Evolutionary conservation across 495 filamentous ascomycete species (phyloP).

Genomic region (Rostrohypoxylon terebratum): DNA sequence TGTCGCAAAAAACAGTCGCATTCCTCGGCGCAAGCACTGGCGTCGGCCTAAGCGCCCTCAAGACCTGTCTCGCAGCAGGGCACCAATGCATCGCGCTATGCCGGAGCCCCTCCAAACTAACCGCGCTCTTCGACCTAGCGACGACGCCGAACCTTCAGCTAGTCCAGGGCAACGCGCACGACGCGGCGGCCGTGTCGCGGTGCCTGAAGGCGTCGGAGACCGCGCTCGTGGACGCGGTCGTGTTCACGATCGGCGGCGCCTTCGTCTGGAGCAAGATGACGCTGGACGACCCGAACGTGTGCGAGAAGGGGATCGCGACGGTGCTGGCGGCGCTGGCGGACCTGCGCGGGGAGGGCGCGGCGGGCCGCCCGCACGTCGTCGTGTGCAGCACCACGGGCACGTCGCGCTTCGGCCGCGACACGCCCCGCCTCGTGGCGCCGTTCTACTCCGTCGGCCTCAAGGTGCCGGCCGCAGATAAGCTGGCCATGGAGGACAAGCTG

Average conservation of each 20-base stretch:
- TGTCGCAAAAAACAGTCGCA: slow-evolving; percentile 55
- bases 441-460: slow-evolving; percentile 64
- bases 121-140: slow-evolving; percentile 51
- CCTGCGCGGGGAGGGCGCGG: slow-evolving; percentile 32
- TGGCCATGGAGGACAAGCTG: slow-evolving; percentile 65
- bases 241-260: slow-evolving; percentile 62
- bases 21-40: slow-evolving; percentile 71
- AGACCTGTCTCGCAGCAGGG: slow-evolving; percentile 61
- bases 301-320: slow-evolving; percentile 60
- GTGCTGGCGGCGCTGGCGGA: slow-evolving; percentile 59
- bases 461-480: slow-evolving; percentile 69
- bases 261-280: slow-evolving; percentile 45
- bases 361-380: slow-evolving; percentile 58
- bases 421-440: slow-evolving; percentile 62
- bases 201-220: slow-evolving; percentile 47
- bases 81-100: slow-evolving; percentile 66
- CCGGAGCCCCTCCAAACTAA: slow-evolving; percentile 73
- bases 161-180: slow-evolving; percentile 64
- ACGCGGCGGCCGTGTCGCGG: slow-evolving; percentile 55
- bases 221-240: slow-evolving; percentile 54
- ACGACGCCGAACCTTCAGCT: slow-evolving; percentile 57
- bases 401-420: slow-evolving; percentile 59
- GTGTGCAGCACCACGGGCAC: slow-evolving; percentile 68
- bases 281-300: slow-evolving; percentile 68
- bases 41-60: slow-evolving; percentile 59